Evolutionary conservation across 2,329 filamentous ascomycete species (phyloP).

Genomic region (Monosporascus sp.): DNA sequence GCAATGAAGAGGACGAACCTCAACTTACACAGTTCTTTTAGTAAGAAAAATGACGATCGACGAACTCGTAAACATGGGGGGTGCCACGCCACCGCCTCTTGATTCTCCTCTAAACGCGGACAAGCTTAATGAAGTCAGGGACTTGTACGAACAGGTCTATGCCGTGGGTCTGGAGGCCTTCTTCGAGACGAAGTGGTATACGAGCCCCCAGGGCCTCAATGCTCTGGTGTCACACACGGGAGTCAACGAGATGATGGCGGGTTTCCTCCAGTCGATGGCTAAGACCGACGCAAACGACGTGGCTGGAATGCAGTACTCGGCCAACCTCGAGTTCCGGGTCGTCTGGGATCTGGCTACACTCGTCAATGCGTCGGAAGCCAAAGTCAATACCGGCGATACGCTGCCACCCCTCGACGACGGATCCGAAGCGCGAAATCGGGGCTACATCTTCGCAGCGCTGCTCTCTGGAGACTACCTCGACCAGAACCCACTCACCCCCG

Average conservation of each 20-base stretch:
- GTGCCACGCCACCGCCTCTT: conserved; percentile 52
- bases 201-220: conserved; percentile 36
- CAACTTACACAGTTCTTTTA: conserved; percentile 41
- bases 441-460: conserved; percentile 71
- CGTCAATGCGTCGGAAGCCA: conserved; percentile 35
- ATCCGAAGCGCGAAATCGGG: conserved; percentile 60
- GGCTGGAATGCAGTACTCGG: conserved; percentile 47
- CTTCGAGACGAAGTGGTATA: conserved; percentile 82
- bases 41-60: conserved; percentile 66
- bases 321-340: conserved; percentile 51
- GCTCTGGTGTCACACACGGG: conserved; percentile 47
- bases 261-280: conserved; percentile 54
- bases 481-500: conserved; percentile 50
- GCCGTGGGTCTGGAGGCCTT: conserved; percentile 68
- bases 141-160: conserved; percentile 71
- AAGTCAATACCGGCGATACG: conserved; percentile 26
- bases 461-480: conserved; percentile 65
- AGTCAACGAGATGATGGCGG: conserved; percentile 62
- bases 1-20: conserved; percentile 21
- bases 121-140: conserved; percentile 60
- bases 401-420: conserved; percentile 53
- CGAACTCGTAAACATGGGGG: conserved; percentile 62
- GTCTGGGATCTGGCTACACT: conserved; percentile 56
- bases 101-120: conserved; percentile 46
- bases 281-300: conserved; percentile 45